These are phyloP conservation scores for Lophiostoma macrostomum DNA, from an alignment of 495 filamentous ascomycete genomes.

Conservation along the genomic window DNA sequence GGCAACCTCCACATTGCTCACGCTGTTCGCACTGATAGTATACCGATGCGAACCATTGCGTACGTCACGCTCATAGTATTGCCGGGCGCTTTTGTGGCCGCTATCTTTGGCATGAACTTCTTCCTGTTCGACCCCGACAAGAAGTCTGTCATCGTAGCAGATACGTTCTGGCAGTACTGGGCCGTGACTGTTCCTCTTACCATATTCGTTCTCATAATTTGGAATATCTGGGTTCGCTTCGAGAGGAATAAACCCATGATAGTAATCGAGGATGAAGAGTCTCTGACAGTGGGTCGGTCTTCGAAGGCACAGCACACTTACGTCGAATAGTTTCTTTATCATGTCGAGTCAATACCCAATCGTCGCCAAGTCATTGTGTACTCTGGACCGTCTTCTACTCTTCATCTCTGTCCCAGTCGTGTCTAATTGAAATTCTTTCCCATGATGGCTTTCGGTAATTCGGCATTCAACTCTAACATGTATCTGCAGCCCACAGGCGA, in stretches of 20 bases:
- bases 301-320: no score
- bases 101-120: conserved; percentile 19
- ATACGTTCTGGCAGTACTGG: conserved; percentile 12
- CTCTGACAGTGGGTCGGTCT: no score
- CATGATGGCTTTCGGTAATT: no score
- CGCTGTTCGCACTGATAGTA: conserved; percentile 1
- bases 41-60: conserved; percentile 12
- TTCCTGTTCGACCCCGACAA: conserved; percentile 7
- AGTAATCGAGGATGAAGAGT: no score
- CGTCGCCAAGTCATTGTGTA: no score
- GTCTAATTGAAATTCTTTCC: no score
- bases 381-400: no score
- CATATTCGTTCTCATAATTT: neutral
- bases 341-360: no score
- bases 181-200: conserved; percentile 7
- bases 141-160: neutral
- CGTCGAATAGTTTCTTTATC: no score
- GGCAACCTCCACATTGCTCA: conserved; percentile 6
- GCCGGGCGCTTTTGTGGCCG: conserved; percentile 3
- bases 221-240: conserved; percentile 6
- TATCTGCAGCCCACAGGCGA: no score
- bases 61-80: conserved; percentile 11
- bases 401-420: no score
- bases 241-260: conserved; percentile 2
- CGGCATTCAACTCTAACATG: no score